phyloP scores from a whole-genome alignment of 2,329 filamentous ascomycete genomes.

The Alternaria rosae region DNA sequence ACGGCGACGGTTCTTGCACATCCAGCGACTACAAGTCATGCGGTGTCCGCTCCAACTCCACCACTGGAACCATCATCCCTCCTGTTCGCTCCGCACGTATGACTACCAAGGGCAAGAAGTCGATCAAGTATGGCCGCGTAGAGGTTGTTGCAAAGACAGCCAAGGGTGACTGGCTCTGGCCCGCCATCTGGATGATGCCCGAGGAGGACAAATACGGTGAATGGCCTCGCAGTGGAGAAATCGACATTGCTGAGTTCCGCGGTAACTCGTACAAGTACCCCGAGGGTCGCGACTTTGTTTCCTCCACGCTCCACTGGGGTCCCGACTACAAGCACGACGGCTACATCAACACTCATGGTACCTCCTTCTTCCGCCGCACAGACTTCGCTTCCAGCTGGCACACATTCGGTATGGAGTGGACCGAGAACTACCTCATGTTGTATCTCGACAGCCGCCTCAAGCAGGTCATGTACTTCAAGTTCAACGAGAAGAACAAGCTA shows the following conservation, averaged over 20 bases:
- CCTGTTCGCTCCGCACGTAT: slow-evolving; percentile 79
- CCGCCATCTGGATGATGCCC: slow-evolving; percentile 75
- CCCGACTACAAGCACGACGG: slow-evolving; percentile 31
- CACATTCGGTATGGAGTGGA: slow-evolving; percentile 75
- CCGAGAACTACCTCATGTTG: slow-evolving; percentile 83
- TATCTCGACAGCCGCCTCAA: slow-evolving; percentile 80
- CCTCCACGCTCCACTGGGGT: slow-evolving; percentile 82
- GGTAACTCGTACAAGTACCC: slow-evolving; percentile 79
- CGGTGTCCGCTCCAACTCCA: slow-evolving; percentile 75
- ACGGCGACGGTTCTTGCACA: slow-evolving; percentile 68
- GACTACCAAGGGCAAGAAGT: slow-evolving; percentile 72
- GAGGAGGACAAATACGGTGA: slow-evolving; percentile 72
- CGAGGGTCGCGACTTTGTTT: slow-evolving; percentile 76
- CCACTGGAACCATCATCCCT: slow-evolving; percentile 76
- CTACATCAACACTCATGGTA: slow-evolving; percentile 32
- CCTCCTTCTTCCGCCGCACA: slow-evolving; percentile 64
- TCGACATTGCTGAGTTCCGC: slow-evolving; percentile 80
- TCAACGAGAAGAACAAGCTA: slow-evolving; percentile 62
- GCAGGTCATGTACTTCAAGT: slow-evolving; percentile 78
- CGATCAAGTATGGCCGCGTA: slow-evolving; percentile 81
- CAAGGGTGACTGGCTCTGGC: slow-evolving; percentile 84
- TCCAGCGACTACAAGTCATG: slow-evolving; percentile 66
- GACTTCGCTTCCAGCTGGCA: slow-evolving; percentile 74
- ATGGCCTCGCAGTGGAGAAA: slow-evolving; percentile 82
- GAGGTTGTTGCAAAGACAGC: slow-evolving; percentile 80